Evolutionary conservation across 2,329 filamentous ascomycete species (phyloP), one percentile per base, ranked within the genome.

Genomic region (Aspergillus ibericus): DNA sequence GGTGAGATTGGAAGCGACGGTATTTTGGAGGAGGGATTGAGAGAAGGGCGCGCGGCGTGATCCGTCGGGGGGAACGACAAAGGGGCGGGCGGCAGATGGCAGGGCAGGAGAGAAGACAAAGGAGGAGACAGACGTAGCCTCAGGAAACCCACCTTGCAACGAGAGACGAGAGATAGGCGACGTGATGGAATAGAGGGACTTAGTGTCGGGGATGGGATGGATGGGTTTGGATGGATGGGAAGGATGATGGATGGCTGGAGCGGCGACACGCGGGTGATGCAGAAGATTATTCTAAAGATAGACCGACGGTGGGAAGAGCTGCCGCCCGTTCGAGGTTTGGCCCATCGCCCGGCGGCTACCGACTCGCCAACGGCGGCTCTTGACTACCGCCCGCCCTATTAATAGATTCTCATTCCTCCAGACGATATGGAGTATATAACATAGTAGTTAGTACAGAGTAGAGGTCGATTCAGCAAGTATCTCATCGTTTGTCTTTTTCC

Each of bases 221-320:
- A 51, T 49, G 46, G 56, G 53, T 56, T 53, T 50, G 58, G 55
- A 55, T 48, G 58, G 55, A 60, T 55, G 54, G 53, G 63, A 63
- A 65, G 57, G 59, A 54, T 61, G 63, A 58, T 63, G 61, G 56
- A 64, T 63, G 61, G 56, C 57, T 59, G 59, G 59, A 61, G 42
- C 49, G 52, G 65, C 60, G 63, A 63, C 61, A 62, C 64, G 60
- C 68, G 67, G 59, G 65, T 66, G 57, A 63, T 68, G 59, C 67
- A 70, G 64, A 70, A 65, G 63, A 70, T 71, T 65, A 70, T 71
- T 65, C 70, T 72, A 68, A 74, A 70, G 66, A 72, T 71, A 71
- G 68, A 65, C 58, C 52, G 32, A 35, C 34, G 44, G 44, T 48
- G 44, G 44, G 44, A 48, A 29, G 44, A 48, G 44, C 44, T 48